Base-by-base conservation (phyloP, 495 filamentous ascomycete genomes). In the Ramalina intermedia region DNA sequence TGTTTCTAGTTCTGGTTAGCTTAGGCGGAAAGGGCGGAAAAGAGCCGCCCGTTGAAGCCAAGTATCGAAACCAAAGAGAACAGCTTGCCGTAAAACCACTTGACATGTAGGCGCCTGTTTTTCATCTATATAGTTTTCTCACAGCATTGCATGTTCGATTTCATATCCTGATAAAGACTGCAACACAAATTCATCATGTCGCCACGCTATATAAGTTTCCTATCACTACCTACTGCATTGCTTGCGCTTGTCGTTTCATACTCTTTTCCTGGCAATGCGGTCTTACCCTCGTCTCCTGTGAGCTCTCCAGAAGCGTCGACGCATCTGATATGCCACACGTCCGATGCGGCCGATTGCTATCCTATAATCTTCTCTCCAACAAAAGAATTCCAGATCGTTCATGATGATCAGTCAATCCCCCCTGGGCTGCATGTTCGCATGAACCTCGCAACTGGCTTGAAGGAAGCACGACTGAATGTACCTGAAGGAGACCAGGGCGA, bases 271-370 rank as follows among this genome's bases (percentile, higher is more conserved):
- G 18, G 6, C 14, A 6, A 26, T 14, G 18, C 44, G 9, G n/a
- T 23, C 42, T 44, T 6, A 46, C 24, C 3, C 2, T 27, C 27
- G 9, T 13, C 49, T 23, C 53, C 49, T 7, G 46, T 43, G 9
- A 45, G 49, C 14, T 60, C 57, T 43, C 55, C 57, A 5, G 21
- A 54, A 42, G 57, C 57, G 33, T 37, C 39, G 11, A 55, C 60
- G 17, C 70, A 79, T 26, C 63, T 81, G n/a, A 80, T 84, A 55
- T 84, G 80, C 49, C 76, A 80, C 53, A 74, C 73, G 17, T 58
- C 63, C 27, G 66, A 79, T 55, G 64, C 70, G 1, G 63, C 68
- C 27, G 75, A 77, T 29, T 84, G 81, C 58, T 83, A 84, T 55
- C 79, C 81, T 18, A 69, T 68, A 47, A 50, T 77, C 37, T 84